Conservation (phyloP, 768 basidiomycete genomes). For the Boletus rufocinnamomeus region DNA sequence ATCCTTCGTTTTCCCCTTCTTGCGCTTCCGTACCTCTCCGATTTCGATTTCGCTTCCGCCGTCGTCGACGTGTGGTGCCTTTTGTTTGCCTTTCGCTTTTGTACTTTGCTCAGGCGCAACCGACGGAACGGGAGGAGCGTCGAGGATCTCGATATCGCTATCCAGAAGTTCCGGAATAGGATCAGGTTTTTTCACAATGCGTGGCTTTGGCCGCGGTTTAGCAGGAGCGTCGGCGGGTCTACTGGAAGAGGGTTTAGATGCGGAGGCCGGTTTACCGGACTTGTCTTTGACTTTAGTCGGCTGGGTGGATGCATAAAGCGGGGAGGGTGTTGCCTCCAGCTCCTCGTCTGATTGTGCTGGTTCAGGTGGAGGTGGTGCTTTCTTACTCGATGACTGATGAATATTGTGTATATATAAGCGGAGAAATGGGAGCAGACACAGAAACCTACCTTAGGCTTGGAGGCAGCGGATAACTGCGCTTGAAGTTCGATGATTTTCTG, state of each 20-base stretch:
- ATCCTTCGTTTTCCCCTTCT: conserved; percentile 25
- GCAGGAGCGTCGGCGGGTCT: conserved; percentile 19
- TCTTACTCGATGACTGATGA: conserved; percentile 18
- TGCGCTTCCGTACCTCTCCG: conserved; percentile 33
- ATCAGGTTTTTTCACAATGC: conserved; percentile 17
- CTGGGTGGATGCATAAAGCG: conserved; percentile 17
- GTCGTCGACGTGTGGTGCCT: conserved; percentile 26
- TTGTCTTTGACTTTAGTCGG: conserved; percentile 20
- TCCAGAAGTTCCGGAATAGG: conserved; percentile 25
- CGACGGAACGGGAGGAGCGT: conserved; percentile 10
- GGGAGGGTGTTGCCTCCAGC: conserved; percentile 17
- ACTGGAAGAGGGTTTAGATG: conserved; percentile 22
- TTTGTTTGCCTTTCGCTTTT: conserved; percentile 44
- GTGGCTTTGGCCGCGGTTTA: conserved; percentile 29
- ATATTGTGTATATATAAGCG: not conserved
- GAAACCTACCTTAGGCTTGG: conserved; percentile 29
- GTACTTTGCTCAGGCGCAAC: conserved; percentile 25
- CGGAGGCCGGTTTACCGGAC: conserved; percentile 13
- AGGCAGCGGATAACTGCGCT: conserved; percentile 42
- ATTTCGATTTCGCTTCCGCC: conserved; percentile 18
- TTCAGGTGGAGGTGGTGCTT: conserved; percentile 4
- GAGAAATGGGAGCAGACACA: conserved; percentile 8
- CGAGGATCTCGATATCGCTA: conserved; percentile 36
- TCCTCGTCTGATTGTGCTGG: conserved; percentile 28
- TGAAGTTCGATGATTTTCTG: conserved; percentile 49